Conservation (phyloP, 192 early-diverging fungal species). For the Linnemannia schmuckeri region DNA sequence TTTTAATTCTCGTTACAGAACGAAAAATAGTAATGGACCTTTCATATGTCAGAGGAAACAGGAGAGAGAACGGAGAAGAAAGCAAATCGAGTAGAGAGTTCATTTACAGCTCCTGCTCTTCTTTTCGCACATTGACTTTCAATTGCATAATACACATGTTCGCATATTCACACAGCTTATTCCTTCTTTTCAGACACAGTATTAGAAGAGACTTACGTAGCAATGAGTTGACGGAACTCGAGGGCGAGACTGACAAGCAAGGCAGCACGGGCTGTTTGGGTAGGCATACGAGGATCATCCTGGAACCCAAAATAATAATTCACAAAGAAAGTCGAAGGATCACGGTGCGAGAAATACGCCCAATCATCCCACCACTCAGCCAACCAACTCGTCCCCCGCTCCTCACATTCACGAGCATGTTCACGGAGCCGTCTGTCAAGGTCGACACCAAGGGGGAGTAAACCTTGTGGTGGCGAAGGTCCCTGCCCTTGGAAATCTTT, state of each 20-base stretch:
- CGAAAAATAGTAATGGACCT: background rate
- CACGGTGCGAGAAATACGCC: slow-evolving; percentile 47
- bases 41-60: background rate
- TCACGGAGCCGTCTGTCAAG: slow-evolving; percentile 47
- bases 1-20: background rate
- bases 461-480: slow-evolving; percentile 14
- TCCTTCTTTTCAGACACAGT: no score
- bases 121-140: background rate
- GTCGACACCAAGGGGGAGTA: background rate
- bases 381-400: slow-evolving; percentile 56
- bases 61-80: background rate
- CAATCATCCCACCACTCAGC: slow-evolving; percentile 58
- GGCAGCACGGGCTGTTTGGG: slow-evolving; percentile 51
- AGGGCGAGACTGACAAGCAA: slow-evolving; percentile 46
- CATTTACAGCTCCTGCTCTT: background rate
- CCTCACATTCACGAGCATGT: slow-evolving; percentile 60
- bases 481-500: slow-evolving; percentile 52
- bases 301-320: slow-evolving; percentile 58
- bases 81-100: background rate
- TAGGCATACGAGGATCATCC: slow-evolving; percentile 47
- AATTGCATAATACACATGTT: background rate
- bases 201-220: slow-evolving; percentile 41
- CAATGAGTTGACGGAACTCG: slow-evolving; percentile 46
- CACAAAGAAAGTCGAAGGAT: slow-evolving; percentile 53
- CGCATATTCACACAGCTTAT: no score